Conservation (phyloP, 495 filamentous ascomycete species). For the Neurospora intermedia region DNA sequence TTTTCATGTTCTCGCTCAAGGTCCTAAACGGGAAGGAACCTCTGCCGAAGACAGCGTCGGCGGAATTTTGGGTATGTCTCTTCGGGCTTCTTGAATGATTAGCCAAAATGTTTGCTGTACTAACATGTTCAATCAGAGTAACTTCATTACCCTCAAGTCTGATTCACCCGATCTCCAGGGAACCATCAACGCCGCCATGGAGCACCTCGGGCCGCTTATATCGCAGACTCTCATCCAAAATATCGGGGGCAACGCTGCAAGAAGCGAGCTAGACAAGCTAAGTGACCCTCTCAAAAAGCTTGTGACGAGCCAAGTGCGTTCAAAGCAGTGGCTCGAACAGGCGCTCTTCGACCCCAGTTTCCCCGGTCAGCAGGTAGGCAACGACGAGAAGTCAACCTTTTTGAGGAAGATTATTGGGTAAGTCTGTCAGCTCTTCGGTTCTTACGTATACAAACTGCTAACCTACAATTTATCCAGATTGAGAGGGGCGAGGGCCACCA, state of each 20-base stretch:
- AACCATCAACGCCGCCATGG: constrained; percentile 42
- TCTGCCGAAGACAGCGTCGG: constrained; percentile 68
- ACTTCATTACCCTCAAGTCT: constrained; percentile 35
- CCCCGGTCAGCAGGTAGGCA: constrained; percentile 44
- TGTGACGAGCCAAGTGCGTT: constrained; percentile 50
- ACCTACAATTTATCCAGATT: constrained; percentile 4
- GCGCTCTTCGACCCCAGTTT: constrained; percentile 45
- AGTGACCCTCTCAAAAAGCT: constrained; percentile 70
- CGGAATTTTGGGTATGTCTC: constrained; percentile 64
- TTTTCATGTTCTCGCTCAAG: constrained; percentile 70
- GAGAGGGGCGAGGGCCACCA: constrained; percentile 13
- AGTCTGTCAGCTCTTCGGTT: constrained; percentile 5
- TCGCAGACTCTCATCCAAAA: constrained; percentile 52
- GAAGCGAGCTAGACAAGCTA: constrained; percentile 69
- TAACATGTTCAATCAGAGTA: constrained; percentile 25
- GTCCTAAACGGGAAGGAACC: constrained; percentile 63
- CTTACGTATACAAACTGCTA: not conserved
- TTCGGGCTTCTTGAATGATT: constrained; percentile 11
- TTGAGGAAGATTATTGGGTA: constrained; percentile 48
- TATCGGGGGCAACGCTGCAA: constrained; percentile 60
- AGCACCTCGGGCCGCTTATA: constrained; percentile 49
- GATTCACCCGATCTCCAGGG: constrained; percentile 30
- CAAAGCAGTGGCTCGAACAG: constrained; percentile 49
- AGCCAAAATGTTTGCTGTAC: constrained; percentile 3
- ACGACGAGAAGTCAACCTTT: constrained; percentile 51